Evolutionary conservation across 257 asterid species (phyloP).

Genomic region (Voacanga thouarsii): DNA sequence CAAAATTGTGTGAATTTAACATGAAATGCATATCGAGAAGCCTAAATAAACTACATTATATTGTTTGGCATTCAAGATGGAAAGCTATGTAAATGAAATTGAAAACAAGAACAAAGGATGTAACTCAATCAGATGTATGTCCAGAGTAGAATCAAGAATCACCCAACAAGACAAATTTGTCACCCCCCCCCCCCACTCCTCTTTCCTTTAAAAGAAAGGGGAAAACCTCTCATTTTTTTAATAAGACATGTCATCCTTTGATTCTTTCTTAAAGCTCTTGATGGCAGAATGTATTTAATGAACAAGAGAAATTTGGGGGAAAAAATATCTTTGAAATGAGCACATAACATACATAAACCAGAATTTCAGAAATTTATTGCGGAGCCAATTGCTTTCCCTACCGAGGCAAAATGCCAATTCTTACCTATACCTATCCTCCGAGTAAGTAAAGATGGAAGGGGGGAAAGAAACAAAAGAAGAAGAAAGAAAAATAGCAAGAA

Average conservation of each 20-base stretch:
- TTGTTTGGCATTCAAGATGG: neutral
- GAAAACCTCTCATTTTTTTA: neutral
- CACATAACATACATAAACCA: neutral
- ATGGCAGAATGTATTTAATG: neutral
- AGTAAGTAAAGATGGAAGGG: neutral
- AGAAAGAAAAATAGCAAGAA: neutral
- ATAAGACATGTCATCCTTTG: neutral
- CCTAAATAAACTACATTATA: neutral
- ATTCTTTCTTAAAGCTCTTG: neutral
- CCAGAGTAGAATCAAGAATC: neutral
- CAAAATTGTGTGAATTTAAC: neutral
- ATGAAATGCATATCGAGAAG: neutral
- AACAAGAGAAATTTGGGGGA: neutral
- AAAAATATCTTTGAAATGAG: neutral
- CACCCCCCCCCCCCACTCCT: no score
- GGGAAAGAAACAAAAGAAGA: neutral
- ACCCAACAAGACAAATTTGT: neutral
- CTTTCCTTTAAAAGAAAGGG: no score
- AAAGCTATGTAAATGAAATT: neutral
- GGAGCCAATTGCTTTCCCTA: neutral
- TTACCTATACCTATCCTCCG: neutral
- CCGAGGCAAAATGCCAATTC: neutral
- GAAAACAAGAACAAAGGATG: neutral
- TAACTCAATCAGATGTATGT: neutral
- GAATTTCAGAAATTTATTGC: constrained; percentile 1